A percentile compares a stretch with the other conserved stretches of the same genome.
phyloP scores from a whole-genome alignment of 2,329 filamentous ascomycete species.

The Aspergillus vadensis region DNA sequence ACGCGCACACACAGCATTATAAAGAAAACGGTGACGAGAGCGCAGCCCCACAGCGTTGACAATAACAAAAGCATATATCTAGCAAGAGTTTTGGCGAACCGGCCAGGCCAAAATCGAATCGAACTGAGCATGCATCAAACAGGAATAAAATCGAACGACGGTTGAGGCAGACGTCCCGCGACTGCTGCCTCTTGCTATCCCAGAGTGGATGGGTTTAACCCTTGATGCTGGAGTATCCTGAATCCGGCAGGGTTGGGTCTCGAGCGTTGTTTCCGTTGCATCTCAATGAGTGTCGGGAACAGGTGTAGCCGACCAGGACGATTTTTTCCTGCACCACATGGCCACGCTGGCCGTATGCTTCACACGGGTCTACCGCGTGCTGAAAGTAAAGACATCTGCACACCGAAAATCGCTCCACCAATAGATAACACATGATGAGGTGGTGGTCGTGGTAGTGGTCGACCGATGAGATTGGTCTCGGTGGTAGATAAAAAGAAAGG shows the following conservation, averaged over 20 bases:
- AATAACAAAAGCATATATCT: conserved; percentile 5
- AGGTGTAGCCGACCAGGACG: conserved; percentile 81
- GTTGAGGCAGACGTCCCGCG: background rate
- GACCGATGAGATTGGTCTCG: background rate
- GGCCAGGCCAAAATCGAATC: conserved; percentile 3
- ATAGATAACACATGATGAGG: conserved; percentile 76
- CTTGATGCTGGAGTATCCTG: conserved; percentile 29
- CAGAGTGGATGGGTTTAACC: conserved; percentile 6
- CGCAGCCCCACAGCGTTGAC: conserved; percentile 2
- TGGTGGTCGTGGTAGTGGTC: background rate
- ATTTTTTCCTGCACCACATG: conserved; percentile 73
- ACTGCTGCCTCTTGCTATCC: background rate
- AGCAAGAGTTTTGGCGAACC: conserved; percentile 8
- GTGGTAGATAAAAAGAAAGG: background rate
- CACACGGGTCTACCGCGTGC: conserved; percentile 82
- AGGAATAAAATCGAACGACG: background rate
- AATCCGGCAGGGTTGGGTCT: conserved; percentile 24
- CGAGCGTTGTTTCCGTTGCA: conserved; percentile 3
- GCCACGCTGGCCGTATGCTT: conserved; percentile 70
- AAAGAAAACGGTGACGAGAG: background rate
- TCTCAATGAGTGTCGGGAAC: conserved; percentile 55
- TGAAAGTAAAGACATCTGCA: conserved; percentile 87
- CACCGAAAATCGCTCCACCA: conserved; percentile 81
- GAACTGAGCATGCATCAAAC: background rate
- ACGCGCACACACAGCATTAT: background rate